Evolutionary conservation across 805 yeast species (phyloP).

Genomic region (Babjeviella inositovora): DNA sequence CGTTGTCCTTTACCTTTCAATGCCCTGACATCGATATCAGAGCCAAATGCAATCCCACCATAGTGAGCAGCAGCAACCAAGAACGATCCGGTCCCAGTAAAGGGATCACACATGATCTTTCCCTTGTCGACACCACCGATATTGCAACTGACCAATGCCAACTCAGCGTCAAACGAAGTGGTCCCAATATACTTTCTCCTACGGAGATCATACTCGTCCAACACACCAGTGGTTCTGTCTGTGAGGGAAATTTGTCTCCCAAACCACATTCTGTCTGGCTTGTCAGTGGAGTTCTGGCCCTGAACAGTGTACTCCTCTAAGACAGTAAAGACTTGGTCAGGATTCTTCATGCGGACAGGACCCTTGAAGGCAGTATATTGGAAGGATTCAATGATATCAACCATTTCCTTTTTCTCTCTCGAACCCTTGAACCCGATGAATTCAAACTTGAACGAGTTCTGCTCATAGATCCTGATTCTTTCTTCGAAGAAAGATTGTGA

Average conservation of each 20-base stretch:
- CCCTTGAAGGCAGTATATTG: constrained; percentile 60
- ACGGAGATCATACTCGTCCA: constrained; percentile 71
- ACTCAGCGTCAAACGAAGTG: constrained; percentile 91
- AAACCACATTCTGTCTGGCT: constrained; percentile 50
- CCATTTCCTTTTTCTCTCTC: constrained; percentile 27
- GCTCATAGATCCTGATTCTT: constrained; percentile 14
- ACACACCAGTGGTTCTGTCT: constrained; percentile 42
- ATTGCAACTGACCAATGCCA: constrained; percentile 77
- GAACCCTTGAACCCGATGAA: constrained; percentile 54
- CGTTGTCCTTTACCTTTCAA: constrained; percentile 55
- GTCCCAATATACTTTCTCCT: constrained; percentile 85
- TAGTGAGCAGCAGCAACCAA: constrained; percentile 74
- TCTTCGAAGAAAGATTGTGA: constrained; percentile 9
- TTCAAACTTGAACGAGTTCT: constrained; percentile 63
- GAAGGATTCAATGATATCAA: constrained; percentile 57
- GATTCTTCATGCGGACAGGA: constrained; percentile 58
- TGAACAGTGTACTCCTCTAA: constrained; percentile 53
- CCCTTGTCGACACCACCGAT: constrained; percentile 60
- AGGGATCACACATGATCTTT: constrained; percentile 77
- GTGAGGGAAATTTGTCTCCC: constrained; percentile 56
- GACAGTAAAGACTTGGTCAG: constrained; percentile 55
- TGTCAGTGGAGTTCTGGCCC: constrained; percentile 20
- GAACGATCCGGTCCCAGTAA: constrained; percentile 94
- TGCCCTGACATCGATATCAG: constrained; percentile 79
- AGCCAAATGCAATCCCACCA: constrained; percentile 70